These are phyloP conservation scores for Talaromyces thailandensis DNA, from an alignment of 495 filamentous ascomycete species.

Conservation along the genomic window DNA sequence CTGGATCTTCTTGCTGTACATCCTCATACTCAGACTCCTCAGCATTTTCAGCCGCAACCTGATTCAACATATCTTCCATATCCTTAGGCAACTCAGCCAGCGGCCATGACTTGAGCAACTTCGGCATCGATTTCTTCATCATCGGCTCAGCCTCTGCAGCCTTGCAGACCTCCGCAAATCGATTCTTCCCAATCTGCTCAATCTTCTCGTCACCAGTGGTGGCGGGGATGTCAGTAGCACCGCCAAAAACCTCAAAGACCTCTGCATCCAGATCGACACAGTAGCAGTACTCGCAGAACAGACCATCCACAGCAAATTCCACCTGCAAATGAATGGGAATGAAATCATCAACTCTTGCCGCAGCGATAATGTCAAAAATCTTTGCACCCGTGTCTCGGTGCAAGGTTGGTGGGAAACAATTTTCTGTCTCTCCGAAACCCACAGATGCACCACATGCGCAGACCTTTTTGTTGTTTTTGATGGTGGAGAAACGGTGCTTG, in stretches of 20 bases:
- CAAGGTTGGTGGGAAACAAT: background rate
- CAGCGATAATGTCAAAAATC: conserved; percentile 7
- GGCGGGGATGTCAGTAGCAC: background rate
- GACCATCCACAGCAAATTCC: background rate
- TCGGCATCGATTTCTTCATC: background rate
- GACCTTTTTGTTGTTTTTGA: background rate
- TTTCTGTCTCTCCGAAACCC: background rate
- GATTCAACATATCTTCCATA: background rate
- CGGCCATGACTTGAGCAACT: background rate
- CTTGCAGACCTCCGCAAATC: conserved; percentile 4
- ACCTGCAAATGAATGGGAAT: background rate
- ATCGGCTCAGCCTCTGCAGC: background rate
- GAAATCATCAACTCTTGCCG: background rate
- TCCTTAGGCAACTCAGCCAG: background rate
- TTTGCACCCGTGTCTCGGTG: conserved; percentile 4
- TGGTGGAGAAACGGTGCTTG: background rate
- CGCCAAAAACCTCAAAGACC: conserved; percentile 9
- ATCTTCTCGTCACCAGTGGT: background rate
- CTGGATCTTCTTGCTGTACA: background rate
- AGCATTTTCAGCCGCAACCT: background rate
- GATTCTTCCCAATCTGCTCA: background rate
- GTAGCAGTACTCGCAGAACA: conserved; percentile 9
- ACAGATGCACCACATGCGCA: background rate
- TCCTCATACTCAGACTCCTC: background rate
- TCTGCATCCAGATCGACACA: conserved; percentile 8